Percentiles rank a stretch among this genome's conserved stretches.
Conservation (phyloP, 495 filamentous ascomycete species). For the Lasiosphaeria miniovina region DNA sequence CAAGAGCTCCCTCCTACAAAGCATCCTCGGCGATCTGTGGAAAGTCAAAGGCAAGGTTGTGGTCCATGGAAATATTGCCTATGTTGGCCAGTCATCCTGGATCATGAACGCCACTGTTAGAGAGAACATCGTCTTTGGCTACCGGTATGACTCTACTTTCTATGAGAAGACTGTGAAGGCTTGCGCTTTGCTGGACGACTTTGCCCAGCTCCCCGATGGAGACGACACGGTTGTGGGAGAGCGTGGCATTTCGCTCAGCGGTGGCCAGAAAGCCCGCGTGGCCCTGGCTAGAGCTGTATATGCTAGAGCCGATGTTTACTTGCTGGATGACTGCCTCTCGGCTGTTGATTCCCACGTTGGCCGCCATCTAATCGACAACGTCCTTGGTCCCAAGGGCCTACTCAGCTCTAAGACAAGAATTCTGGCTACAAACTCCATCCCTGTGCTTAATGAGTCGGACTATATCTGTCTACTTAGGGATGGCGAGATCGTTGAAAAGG, state of each 20-base stretch:
- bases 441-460: conserved; percentile 79
- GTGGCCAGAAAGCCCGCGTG: conserved; percentile 92
- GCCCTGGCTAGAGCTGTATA: conserved; percentile 97
- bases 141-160: conserved; percentile 90
- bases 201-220: conserved; percentile 88
- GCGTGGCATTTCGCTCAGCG: conserved; percentile 93
- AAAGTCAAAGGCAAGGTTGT: conserved; percentile 83
- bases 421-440: conserved; percentile 93
- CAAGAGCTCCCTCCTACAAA: conserved; percentile 88
- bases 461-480: conserved; percentile 81
- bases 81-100: conserved; percentile 90
- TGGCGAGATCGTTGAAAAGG: conserved; percentile 79
- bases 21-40: conserved; percentile 86
- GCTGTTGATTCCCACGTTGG: conserved; percentile 98
- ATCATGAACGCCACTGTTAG: conserved; percentile 97
- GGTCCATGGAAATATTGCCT: conserved; percentile 77
- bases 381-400: conserved; percentile 81
- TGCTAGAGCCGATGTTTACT: conserved; percentile 92
- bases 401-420: conserved; percentile 85
- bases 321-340: conserved; percentile 90
- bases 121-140: conserved; percentile 96
- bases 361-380: conserved; percentile 87
- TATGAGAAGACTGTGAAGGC: conserved; percentile 93
- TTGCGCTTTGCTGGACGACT: conserved; percentile 89
- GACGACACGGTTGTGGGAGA: conserved; percentile 97